Evolutionary conservation across 2,329 filamentous ascomycete species (phyloP), one percentile per base, ranked within the genome.

Genomic region (Ophiocordyceps camponoti-saundersi): DNA sequence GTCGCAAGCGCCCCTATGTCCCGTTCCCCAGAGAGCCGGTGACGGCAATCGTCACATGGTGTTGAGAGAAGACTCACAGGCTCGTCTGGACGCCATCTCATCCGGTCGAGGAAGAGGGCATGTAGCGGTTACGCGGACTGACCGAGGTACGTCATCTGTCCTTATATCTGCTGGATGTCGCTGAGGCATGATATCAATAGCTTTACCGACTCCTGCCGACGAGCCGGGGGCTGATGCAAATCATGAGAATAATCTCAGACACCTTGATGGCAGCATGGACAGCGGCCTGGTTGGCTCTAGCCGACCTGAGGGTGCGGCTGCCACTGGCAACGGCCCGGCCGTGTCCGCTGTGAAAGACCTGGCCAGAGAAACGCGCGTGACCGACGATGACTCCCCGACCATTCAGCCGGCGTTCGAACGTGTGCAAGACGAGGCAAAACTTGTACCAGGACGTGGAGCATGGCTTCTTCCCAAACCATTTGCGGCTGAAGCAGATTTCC

Each of bases 21-120:
- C 65, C 3, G 57, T 59, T 32, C 58, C 56, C 5, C 52, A 54
- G 32, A 54, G 58, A 44, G 48, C 50, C n/a, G 53, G 52, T 15
- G 52, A 51, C 32, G 50, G 55, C 30, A 50, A 43, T 15, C 56
- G 51, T 6, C 56, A 61, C 0, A 51, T 57, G 48, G 50, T 64
- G 15, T 49, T 60, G 15, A 53, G 53, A 42, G 53, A 53, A 10
- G 57, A 59, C 18, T 46, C 36, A 7, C 46, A 52, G 34, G 42
- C 46, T 43, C 30, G 44, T 32, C n/a, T 49, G 15, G 47, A 50
- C 12, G 26, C 16, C 12, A 43, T 29, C 11, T 12, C 40, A 5
- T 29, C 42, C 13, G 18, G 10, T 21, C 8, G 22, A 3, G 43
- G 22, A 11, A 22, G 32, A 34, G 39, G 46, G 41, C 23, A 39